phyloP scores from a whole-genome alignment of 768 basidiomycete species.

The Asterophora lycoperdoides region DNA sequence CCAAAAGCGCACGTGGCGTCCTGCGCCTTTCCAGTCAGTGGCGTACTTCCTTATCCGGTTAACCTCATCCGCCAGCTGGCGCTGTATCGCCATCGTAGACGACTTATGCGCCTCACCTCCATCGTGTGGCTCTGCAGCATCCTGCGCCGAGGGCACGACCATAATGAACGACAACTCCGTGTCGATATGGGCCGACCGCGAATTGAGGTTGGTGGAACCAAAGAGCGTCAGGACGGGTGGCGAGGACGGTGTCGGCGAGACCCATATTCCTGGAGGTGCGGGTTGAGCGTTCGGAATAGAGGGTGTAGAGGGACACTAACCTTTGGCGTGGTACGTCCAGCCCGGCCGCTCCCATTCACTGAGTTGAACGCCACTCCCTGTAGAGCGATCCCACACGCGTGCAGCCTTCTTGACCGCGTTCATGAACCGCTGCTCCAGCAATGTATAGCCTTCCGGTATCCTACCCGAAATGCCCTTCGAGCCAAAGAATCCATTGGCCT shows the following conservation, averaged over 20 bases:
- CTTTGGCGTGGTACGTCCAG: conserved; percentile 99
- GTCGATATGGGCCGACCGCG: conserved; percentile 85
- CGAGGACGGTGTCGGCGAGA: conserved; percentile 52
- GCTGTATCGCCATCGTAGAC: conserved; percentile 33
- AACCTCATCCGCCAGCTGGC: conserved; percentile 51
- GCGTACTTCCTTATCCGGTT: conserved; percentile 45
- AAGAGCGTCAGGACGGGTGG: conserved; percentile 76
- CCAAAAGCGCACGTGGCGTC: conserved; percentile 55
- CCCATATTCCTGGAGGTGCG: conserved; percentile 67
- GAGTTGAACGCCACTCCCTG: conserved; percentile 57
- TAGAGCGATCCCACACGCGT: conserved; percentile 30
- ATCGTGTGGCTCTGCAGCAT: background rate
- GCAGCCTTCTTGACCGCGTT: conserved; percentile 49
- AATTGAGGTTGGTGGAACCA: conserved; percentile 93
- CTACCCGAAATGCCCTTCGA: conserved; percentile 87
- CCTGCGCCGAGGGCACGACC: conserved; percentile 50
- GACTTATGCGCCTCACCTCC: background rate
- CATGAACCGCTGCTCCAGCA: conserved; percentile 84
- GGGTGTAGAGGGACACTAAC: conserved; percentile 35
- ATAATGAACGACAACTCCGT: conserved; percentile 89
- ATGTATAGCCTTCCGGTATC: conserved; percentile 93
- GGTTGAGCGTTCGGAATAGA: background rate
- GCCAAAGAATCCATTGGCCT: conserved; percentile 96
- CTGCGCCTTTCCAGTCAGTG: conserved; percentile 54
- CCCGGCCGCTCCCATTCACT: conserved; percentile 83